phyloP scores from a whole-genome alignment of 2,329 filamentous ascomycete genomes.

The Penicillium sp. region DNA sequence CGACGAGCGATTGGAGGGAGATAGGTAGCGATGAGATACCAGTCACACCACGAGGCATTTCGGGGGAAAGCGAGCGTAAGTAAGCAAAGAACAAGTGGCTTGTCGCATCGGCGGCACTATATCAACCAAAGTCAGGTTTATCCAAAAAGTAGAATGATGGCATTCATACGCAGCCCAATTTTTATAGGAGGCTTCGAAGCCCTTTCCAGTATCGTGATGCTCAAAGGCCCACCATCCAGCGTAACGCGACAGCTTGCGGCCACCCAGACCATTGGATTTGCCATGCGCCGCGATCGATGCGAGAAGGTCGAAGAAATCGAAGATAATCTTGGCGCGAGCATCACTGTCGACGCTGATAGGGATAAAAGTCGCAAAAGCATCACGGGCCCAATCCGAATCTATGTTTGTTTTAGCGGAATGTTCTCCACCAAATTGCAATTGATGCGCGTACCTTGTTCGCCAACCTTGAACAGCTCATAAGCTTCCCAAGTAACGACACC shows the following conservation, averaged over 20 bases:
- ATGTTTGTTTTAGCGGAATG: slow-evolving; percentile 24
- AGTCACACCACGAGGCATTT: slow-evolving; percentile 65
- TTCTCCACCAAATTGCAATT: not conserved
- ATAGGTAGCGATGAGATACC: slow-evolving; percentile 85
- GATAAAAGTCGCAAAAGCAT: slow-evolving; percentile 95
- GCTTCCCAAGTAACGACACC: slow-evolving; percentile 96
- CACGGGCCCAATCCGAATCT: slow-evolving; percentile 90
- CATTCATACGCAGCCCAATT: slow-evolving; percentile 72
- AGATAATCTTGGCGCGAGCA: slow-evolving; percentile 82
- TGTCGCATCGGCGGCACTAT: slow-evolving; percentile 86
- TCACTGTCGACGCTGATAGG: slow-evolving; percentile 89
- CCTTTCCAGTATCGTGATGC: slow-evolving; percentile 79
- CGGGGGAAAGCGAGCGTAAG: slow-evolving; percentile 83
- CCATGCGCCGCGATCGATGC: slow-evolving; percentile 88
- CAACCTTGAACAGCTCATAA: slow-evolving; percentile 92
- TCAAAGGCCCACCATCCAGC: slow-evolving; percentile 99
- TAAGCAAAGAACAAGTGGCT: slow-evolving; percentile 99
- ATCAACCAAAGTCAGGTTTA: slow-evolving; percentile 29
- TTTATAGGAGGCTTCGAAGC: slow-evolving; percentile 93
- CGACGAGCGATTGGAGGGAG: slow-evolving; percentile 84
- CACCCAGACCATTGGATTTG: slow-evolving; percentile 89
- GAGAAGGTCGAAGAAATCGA: slow-evolving; percentile 93
- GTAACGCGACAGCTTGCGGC: slow-evolving; percentile 89
- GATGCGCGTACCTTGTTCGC: slow-evolving; percentile 71
- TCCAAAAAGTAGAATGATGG: not conserved